phyloP scores from a whole-genome alignment of 2,329 filamentous ascomycete species.

The Byssothecium circinans region DNA sequence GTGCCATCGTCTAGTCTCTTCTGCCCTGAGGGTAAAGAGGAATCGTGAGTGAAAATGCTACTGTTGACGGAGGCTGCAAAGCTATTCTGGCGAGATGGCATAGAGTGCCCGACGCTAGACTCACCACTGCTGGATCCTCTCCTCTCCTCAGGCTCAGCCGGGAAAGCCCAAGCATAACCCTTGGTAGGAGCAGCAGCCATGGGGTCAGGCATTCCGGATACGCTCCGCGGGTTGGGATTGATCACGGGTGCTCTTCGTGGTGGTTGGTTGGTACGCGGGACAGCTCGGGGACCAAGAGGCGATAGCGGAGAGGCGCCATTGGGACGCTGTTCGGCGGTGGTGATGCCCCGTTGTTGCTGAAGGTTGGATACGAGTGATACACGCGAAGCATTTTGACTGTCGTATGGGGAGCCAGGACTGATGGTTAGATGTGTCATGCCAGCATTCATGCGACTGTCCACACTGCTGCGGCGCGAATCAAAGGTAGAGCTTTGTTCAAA shows the following conservation, averaged over 20 bases:
- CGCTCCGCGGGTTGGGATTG: conserved; percentile 64
- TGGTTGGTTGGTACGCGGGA: conserved; percentile 39
- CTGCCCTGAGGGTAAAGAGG: conserved; percentile 70
- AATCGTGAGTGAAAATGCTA: conserved; percentile 77
- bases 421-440: conserved; percentile 70
- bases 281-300: conserved; percentile 43
- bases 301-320: conserved; percentile 51
- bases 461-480: conserved; percentile 72
- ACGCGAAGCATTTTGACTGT: conserved; percentile 75
- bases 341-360: conserved; percentile 60
- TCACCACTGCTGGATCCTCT: conserved; percentile 53
- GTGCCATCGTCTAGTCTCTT: conserved; percentile 68
- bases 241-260: conserved; percentile 72
- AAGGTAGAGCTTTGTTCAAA: conserved; percentile 50
- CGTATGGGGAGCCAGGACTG: conserved; percentile 69
- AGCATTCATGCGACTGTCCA: conserved; percentile 77
- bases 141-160: conserved; percentile 62
- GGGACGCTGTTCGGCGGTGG: conserved; percentile 40
- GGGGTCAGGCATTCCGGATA: conserved; percentile 64
- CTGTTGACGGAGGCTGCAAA: conserved; percentile 77
- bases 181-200: conserved; percentile 76
- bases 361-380: conserved; percentile 73
- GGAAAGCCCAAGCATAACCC: conserved; percentile 82
- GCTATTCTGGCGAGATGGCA: conserved; percentile 72
- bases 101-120: conserved; percentile 52